Conservation (phyloP, 2,329 filamentous ascomycete genomes). For the Aspergillus fumigatus region DNA sequence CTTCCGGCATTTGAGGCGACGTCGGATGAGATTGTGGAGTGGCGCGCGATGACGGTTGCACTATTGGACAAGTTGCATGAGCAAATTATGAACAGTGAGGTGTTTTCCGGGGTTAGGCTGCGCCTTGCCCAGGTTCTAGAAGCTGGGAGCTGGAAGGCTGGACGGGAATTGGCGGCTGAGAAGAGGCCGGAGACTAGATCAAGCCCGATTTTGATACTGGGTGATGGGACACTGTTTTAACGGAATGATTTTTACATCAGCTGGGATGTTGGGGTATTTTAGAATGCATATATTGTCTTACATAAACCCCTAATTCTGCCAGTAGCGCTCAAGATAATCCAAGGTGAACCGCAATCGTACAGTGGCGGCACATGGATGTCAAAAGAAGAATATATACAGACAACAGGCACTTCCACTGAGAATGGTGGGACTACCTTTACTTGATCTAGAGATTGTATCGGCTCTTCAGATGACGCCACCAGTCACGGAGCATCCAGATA, state of each 20-base stretch:
- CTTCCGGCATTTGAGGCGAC: constrained; percentile 52
- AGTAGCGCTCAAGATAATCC: no score
- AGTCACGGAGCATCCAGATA: constrained; percentile 14
- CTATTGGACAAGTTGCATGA: constrained; percentile 53
- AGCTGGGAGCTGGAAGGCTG: constrained; percentile 51
- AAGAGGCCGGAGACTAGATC: constrained; percentile 29
- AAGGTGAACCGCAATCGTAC: no score
- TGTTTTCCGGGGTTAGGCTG: constrained; percentile 34
- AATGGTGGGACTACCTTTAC: no score
- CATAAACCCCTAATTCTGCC: no score
- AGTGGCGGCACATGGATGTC: no score
- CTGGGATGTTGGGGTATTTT: no score
- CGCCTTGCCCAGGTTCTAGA: constrained; percentile 51
- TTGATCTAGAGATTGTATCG: constrained; percentile 8
- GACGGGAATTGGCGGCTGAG: constrained; percentile 34
- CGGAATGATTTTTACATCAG: no score
- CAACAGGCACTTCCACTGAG: no score
- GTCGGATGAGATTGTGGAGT: constrained; percentile 61
- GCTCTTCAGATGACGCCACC: constrained; percentile 14
- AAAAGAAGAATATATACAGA: no score
- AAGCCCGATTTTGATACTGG: constrained; percentile 37
- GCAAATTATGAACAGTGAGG: constrained; percentile 44
- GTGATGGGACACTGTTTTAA: constrained; percentile 39
- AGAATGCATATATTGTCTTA: no score
- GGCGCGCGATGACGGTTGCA: constrained; percentile 60